phyloP scores from a whole-genome alignment of 2,329 filamentous ascomycete species.

The Gnomoniopsis smithogilvyi region DNA sequence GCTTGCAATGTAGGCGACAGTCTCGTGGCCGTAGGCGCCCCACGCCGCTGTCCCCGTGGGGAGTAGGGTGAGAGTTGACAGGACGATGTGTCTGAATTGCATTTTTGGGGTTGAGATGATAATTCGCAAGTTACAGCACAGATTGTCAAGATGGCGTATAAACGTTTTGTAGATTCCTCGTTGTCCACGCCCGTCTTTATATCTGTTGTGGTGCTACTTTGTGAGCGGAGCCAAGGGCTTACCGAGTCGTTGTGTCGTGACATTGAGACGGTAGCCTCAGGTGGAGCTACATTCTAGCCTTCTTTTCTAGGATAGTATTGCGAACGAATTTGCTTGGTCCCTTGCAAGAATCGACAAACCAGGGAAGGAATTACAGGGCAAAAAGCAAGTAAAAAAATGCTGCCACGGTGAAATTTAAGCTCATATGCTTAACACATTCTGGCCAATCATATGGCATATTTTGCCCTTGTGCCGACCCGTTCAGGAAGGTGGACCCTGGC shows the following conservation, averaged over 20 bases:
- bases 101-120: not conserved
- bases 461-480: not conserved
- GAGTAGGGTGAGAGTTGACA: not conserved
- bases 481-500: not conserved
- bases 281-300: not conserved
- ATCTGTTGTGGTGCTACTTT: not conserved
- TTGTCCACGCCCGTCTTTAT: not conserved
- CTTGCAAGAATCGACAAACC: not conserved
- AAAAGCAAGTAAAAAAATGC: too few relatives aligned
- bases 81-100: not conserved
- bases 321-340: not conserved
- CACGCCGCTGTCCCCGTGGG: conserved; percentile 27
- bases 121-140: not conserved
- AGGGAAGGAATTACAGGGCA: not conserved
- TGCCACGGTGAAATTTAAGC: not conserved
- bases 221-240: too few relatives aligned
- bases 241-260: not conserved
- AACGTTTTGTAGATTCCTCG: not conserved
- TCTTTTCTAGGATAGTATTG: not conserved
- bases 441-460: not conserved
- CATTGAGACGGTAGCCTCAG: not conserved
- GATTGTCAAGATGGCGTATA: not conserved
- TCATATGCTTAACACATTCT: not conserved
- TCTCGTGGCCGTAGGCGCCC: conserved; percentile 47
- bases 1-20: conserved; percentile 50